A percentile compares a stretch with the other conserved stretches of the same genome.
Conservation (phyloP, 805 yeast species). For the Saturnispora quitensis region DNA sequence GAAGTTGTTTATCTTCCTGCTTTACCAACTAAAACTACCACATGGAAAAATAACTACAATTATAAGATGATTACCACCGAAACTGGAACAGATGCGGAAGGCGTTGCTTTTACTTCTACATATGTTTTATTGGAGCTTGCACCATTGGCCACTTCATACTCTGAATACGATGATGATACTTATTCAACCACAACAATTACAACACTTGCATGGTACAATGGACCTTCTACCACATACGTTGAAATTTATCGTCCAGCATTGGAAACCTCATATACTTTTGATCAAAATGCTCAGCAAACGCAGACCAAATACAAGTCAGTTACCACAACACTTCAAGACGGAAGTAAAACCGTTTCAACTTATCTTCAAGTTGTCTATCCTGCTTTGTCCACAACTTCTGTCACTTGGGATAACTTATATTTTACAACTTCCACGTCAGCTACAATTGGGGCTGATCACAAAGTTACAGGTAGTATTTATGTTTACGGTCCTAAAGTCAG, state of each 20-base stretch:
- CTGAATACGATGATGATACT: not conserved
- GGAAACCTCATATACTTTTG: not conserved
- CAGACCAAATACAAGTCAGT: not conserved
- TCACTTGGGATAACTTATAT: not conserved
- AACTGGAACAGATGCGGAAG: not conserved
- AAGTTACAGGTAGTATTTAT: constrained; percentile 1
- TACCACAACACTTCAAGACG: not conserved
- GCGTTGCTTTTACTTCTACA: not conserved
- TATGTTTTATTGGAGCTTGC: not conserved
- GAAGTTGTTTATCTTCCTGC: constrained; percentile 2
- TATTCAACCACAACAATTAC: not conserved
- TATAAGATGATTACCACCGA: not conserved
- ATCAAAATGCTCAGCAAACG: not conserved
- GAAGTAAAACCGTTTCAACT: not conserved
- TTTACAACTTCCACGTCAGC: not conserved
- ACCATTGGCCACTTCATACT: not conserved
- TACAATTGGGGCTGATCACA: not conserved
- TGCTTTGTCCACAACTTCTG: constrained; percentile 1
- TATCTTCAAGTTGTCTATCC: constrained; percentile 1
- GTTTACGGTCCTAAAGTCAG: constrained; percentile 1
- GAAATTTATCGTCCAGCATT: constrained; percentile 3
- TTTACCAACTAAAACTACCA: constrained; percentile 1
- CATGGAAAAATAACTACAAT: not conserved
- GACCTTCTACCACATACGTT: not conserved
- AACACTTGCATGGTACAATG: not conserved